phyloP scores from a whole-genome alignment of 371 early-diverging fungal genomes.

The Entomophthora muscae region DNA sequence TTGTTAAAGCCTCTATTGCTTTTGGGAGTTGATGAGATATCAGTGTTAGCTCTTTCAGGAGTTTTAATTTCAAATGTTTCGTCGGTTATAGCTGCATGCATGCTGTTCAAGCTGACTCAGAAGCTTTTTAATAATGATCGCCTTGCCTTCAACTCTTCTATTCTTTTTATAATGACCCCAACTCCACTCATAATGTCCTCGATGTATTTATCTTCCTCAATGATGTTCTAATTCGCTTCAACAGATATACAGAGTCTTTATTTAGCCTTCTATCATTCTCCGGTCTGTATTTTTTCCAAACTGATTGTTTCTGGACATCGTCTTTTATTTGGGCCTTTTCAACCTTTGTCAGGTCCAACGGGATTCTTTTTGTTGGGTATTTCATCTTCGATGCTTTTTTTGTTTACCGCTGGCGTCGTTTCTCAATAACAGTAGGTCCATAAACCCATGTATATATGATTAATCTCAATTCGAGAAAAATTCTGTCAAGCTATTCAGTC shows the following conservation, averaged over 20 bases:
- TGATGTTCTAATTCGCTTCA: not conserved
- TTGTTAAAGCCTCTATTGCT: conserved; percentile 6
- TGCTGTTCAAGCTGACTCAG: conserved; percentile 21
- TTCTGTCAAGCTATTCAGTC: not conserved
- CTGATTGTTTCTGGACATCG: conserved; percentile 26
- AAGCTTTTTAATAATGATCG: conserved; percentile 25
- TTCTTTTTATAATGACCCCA: conserved; percentile 60
- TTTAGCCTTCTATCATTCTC: conserved; percentile 63
- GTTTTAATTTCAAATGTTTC: conserved; percentile 46
- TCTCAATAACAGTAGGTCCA: not conserved
- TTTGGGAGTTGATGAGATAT: conserved; percentile 6
- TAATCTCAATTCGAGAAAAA: not conserved
- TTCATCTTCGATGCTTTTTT: conserved; percentile 34
- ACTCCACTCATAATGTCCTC: conserved; percentile 75
- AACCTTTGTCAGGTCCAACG: conserved; percentile 60
- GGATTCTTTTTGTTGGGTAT: conserved; percentile 60
- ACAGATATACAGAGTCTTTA: conserved; percentile 66
- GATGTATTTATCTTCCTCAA: conserved; percentile 22
- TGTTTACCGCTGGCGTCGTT: conserved; percentile 10
- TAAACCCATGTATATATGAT: not conserved
- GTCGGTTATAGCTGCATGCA: conserved; percentile 55
- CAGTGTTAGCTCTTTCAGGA: conserved; percentile 27
- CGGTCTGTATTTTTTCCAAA: conserved; percentile 41
- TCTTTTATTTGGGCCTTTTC: conserved; percentile 41
- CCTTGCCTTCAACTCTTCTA: conserved; percentile 41